Conservation (phyloP, 164 flowering plant species). For the Vitis rotundifolia region DNA sequence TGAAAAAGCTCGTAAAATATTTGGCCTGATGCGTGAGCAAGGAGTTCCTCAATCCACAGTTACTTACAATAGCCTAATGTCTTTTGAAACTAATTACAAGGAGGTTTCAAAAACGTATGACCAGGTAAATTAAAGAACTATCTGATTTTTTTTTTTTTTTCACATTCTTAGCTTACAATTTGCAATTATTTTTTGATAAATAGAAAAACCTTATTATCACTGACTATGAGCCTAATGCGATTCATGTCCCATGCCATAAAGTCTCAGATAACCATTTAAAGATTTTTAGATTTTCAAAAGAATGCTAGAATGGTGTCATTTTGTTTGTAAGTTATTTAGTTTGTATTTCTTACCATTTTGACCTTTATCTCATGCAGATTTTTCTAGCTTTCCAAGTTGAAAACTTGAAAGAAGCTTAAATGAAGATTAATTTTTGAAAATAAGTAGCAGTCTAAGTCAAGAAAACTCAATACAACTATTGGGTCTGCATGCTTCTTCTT, state of each 20-base stretch:
- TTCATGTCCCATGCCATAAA: no score
- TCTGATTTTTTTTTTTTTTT: background rate
- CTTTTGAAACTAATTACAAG: slow-evolving; percentile 88
- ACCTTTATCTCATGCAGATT: background rate
- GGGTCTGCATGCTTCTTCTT: no score
- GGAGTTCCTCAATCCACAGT: slow-evolving; percentile 78
- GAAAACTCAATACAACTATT: no score
- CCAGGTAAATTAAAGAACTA: slow-evolving; percentile 52
- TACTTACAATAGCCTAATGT: slow-evolving; percentile 94
- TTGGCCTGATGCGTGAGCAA: slow-evolving; percentile 72
- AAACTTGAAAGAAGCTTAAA: no score
- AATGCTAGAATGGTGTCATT: background rate
- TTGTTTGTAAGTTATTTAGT: background rate
- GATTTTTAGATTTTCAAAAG: no score
- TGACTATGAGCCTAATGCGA: background rate
- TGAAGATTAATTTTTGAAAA: no score
- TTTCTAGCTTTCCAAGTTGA: background rate
- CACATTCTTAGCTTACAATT: background rate
- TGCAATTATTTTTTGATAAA: background rate
- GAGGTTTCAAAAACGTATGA: slow-evolving; percentile 89
- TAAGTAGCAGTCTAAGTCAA: no score
- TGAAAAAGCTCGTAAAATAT: slow-evolving; percentile 77
- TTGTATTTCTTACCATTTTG: background rate
- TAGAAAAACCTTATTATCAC: background rate
- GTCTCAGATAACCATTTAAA: no score